Base-by-base conservation (phyloP, 2,329 filamentous ascomycete genomes). In the Pestalotiopsis sp. region DNA sequence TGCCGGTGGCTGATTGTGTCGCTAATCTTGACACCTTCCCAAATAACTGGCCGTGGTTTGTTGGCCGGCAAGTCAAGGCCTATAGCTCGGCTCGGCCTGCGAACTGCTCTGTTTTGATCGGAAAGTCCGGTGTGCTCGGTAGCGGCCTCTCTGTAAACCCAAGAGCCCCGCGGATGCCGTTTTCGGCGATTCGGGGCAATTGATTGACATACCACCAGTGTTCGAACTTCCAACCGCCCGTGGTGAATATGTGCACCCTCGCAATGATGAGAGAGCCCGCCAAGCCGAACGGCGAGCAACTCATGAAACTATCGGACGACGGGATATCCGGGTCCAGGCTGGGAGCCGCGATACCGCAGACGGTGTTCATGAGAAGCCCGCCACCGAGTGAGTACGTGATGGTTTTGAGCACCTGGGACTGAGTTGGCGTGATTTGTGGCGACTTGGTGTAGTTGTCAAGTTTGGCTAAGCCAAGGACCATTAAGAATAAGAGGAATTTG, bases 231-330 rank as follows among this genome's bases (percentile, higher is more conserved):
- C 44, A 67, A 14, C 68, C 68, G 44, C 68, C 68, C 4, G 63
- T 26, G 13, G 61, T 30, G 20, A 62, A 67, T 14, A 64, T 52
- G 56, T 69, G 62, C 14, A 65, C 5, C 26, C 68, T 63, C 9
- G 65, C 59, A 17, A 52, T 40, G 56, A 69, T 40, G 38, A 66
- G 55, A 38, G 56, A 20, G 44, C 59, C 65, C 30, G 35, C 62
- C 30, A 67, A 5, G 30, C 68, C 68, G 57, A 59, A 69, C 9
- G 68, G 68, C 57, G 68, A 61, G 62, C 68, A 69, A 7, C 65
- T 63, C 61, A 62, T 57, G 56, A 69, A 67, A 48, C 62, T 66
- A 35, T 66, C 66, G 26, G 58, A 60, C 9, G 65, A 39, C n/a
- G 66, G 13, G 22, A 69, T 60, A 40, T 67, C 44, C n/a, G 57